Evolutionary conservation across 2,329 filamentous ascomycete species (phyloP).

Genomic region (Lachnellula willkommii): DNA sequence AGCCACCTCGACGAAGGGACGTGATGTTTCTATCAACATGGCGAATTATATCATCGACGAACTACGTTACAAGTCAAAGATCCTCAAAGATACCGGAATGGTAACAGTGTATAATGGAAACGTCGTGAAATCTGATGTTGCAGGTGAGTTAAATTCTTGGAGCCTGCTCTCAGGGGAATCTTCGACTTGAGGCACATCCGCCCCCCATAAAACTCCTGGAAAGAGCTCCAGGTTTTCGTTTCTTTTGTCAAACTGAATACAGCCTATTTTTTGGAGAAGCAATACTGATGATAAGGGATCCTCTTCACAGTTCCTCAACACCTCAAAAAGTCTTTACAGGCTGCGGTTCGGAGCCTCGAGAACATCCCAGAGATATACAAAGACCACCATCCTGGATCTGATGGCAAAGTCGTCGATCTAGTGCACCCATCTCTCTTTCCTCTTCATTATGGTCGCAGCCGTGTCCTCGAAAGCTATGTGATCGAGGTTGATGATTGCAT

Average conservation of each 20-base stretch:
- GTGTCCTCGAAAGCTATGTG: conserved; percentile 32
- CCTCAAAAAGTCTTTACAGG: conserved; percentile 35
- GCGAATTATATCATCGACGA: conserved; percentile 26
- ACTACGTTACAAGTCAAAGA: conserved; percentile 19
- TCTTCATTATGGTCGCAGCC: conserved; percentile 47
- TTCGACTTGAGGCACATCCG: no score
- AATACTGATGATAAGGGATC: conserved; percentile 25
- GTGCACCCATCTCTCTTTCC: conserved; percentile 62
- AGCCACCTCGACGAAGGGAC: conserved; percentile 21
- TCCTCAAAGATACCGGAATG: conserved; percentile 15
- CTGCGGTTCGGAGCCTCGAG: conserved; percentile 44
- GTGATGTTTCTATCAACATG: conserved; percentile 31
- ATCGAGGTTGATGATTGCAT: conserved; percentile 24
- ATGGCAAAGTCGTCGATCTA: conserved; percentile 54
- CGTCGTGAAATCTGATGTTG: conserved; percentile 49
- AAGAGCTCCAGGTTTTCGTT: not conserved
- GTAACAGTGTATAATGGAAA: conserved; percentile 23
- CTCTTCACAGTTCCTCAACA: conserved; percentile 29
- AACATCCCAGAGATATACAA: conserved; percentile 43
- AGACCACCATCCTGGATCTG: conserved; percentile 58
- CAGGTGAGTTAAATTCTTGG: conserved; percentile 7
- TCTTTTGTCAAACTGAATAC: no score
- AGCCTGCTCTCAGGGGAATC: no score
- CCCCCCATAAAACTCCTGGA: not conserved
- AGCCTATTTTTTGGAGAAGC: not conserved